phyloP scores from a whole-genome alignment of 73 alveolate species.

The Paramecium pentaurelia region DNA sequence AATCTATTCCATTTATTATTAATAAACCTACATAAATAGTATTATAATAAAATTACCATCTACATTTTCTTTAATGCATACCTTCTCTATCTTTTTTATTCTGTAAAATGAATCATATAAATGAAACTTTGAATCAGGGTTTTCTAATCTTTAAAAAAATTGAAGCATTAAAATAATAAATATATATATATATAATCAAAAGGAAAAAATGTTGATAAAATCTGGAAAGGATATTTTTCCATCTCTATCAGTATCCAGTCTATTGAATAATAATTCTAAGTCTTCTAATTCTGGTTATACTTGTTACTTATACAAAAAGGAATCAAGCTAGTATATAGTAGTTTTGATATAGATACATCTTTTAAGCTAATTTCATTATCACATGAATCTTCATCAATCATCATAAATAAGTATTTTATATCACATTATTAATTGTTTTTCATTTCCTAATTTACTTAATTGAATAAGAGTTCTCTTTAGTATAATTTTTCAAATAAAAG shows the following conservation, averaged over 20 bases:
- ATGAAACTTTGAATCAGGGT: background rate
- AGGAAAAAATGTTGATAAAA: background rate
- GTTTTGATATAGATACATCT: background rate
- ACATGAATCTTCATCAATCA: background rate
- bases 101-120: background rate
- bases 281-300: background rate
- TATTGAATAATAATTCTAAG: background rate
- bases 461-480: background rate
- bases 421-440: background rate
- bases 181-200: background rate
- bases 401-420: background rate
- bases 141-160: background rate
- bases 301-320: background rate
- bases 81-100: background rate
- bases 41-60: background rate
- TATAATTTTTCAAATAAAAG: background rate
- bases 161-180: background rate
- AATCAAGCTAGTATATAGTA: background rate
- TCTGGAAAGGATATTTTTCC: background rate
- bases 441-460: background rate
- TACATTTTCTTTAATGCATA: background rate
- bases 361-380: background rate
- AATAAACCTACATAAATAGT: background rate
- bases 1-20: conserved; percentile 29
- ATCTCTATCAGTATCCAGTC: conserved; percentile 10